Conservation (phyloP, 495 filamentous ascomycete species). For the Podospora appendiculata region DNA sequence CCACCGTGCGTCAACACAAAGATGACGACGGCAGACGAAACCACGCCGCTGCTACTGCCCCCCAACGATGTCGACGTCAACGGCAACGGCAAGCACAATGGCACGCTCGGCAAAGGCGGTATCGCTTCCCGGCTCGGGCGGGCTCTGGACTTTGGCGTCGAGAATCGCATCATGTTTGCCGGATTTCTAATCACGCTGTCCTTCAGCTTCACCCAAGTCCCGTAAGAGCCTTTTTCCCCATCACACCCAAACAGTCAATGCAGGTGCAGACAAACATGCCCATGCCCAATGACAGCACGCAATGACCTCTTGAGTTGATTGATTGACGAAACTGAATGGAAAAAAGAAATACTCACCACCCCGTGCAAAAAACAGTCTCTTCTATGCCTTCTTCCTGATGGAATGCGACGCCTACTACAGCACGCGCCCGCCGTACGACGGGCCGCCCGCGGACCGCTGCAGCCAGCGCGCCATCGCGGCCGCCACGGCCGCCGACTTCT, state of each 20-base stretch:
- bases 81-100: background rate
- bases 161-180: conserved; percentile 40
- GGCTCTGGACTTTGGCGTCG: conserved; percentile 8
- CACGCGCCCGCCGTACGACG: conserved; percentile 28
- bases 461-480: conserved; percentile 41
- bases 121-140: background rate
- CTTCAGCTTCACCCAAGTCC: conserved; percentile 52
- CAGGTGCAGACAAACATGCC: too few species aligned
- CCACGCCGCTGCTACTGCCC: background rate
- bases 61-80: background rate
- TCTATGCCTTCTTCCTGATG: conserved; percentile 53
- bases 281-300: too few species aligned
- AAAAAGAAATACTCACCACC: too few species aligned
- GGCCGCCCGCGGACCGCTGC: conserved; percentile 34
- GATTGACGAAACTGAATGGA: too few species aligned
- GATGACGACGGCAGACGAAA: background rate
- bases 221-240: conserved; percentile 24
- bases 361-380: conserved; percentile 26
- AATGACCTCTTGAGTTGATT: too few species aligned
- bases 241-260: too few species aligned
- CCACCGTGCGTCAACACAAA: too few species aligned
- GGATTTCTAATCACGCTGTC: conserved; percentile 49
- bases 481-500: conserved; percentile 44
- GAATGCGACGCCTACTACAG: conserved; percentile 50
- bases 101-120: background rate